A percentile compares a stretch with the other conserved stretches of the same genome.
Conservation (phyloP, 306 rosid species). For the Delonix regia region DNA sequence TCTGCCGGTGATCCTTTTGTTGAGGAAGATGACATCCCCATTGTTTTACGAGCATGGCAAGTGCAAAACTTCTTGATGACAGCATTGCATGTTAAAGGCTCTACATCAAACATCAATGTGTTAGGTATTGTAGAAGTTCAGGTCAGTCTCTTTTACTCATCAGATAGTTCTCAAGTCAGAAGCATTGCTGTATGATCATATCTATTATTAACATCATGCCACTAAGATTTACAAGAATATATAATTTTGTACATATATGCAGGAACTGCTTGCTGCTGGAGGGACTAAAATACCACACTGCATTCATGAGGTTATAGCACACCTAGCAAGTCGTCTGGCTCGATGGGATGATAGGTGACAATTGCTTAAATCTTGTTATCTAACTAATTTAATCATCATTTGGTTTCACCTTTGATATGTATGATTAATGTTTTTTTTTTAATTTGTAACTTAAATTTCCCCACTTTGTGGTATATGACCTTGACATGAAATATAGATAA, state of each 20-base stretch:
- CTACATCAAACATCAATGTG: conserved; percentile 59
- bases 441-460: neutral
- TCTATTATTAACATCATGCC: conserved; percentile 19
- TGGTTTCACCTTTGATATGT: conserved; percentile 21
- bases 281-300: conserved; percentile 52
- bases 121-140: conserved; percentile 91
- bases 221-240: conserved; percentile 4
- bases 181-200: neutral
- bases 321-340: conserved; percentile 62
- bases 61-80: conserved; percentile 86
- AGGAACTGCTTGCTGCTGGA: conserved; percentile 66
- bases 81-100: conserved; percentile 79
- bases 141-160: conserved; percentile 48
- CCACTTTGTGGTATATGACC: neutral
- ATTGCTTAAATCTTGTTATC: conserved; percentile 21
- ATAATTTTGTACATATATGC: neutral
- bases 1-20: conserved; percentile 83
- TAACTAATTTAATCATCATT: neutral
- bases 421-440: neutral
- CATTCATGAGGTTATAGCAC: conserved; percentile 62
- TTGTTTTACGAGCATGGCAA: conserved; percentile 92
- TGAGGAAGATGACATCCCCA: conserved; percentile 85
- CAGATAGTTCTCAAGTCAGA: neutral
- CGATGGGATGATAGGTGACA: conserved; percentile 73
- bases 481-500: neutral